Base-by-base conservation (phyloP, 2,329 filamentous ascomycete genomes). In the Colletotrichum tabaci region DNA sequence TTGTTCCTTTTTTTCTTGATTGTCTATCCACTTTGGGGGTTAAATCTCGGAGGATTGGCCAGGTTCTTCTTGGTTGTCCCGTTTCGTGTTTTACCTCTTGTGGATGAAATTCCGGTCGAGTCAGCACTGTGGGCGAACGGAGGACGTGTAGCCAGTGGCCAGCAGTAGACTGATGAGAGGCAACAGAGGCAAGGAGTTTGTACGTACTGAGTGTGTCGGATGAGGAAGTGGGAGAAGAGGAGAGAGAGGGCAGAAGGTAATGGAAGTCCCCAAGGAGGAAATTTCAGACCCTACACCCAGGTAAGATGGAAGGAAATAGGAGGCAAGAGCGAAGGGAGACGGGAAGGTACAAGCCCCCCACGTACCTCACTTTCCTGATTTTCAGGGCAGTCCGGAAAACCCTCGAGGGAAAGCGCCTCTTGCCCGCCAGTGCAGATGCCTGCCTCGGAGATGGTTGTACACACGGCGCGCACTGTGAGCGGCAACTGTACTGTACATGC, bases 131-230 rank as follows among this genome's bases (percentile, higher is more conserved):
- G 35, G 18, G 63, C 53, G 35, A 57, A 23, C 53, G n/a, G n/a
- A 56, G 21, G 38, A 15, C 61, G 61, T 63, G 49, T 49, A 44
- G 18, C 35, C 40, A 63, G 4, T 21, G 16, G 16, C n/a, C 15
- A 42, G 53, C 61, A 44, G 46, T 44, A 50, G 15, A 23, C 23
- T 18, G 47, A 47, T 42, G 40, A 38, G n/a, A 71, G 35, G 50
- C 18, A 55, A 53, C 63, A 73, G 74, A 74, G 71, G 72, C 65
- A 75, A 74, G 74, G 73, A 69, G 61, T 66, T 26, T 26, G 26
- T 26, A 26, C 26, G 26, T 76, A 63, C 60, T 13, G 60, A 67
- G 38, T 52, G 64, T n/a, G 42, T 15, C 44, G 18, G 35, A 23
- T 50, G 49, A 52, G 21, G 13, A 16, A 66, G 46, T 35, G 53